These are phyloP conservation scores for Angomonas desouzai DNA, from an alignment of 208 protist genomes.

Conservation along the genomic window DNA sequence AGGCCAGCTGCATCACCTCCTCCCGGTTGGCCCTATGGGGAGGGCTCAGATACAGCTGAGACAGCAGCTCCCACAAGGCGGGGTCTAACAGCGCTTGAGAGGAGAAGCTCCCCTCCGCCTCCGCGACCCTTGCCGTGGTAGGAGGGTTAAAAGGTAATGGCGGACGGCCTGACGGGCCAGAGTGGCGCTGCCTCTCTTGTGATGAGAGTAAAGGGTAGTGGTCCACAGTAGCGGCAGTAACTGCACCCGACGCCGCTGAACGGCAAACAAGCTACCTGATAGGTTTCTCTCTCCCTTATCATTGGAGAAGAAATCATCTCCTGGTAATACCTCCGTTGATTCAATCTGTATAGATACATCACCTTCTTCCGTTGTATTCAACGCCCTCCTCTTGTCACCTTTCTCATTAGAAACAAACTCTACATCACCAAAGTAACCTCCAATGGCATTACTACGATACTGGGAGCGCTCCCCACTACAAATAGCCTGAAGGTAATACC, in stretches of 20 bases:
- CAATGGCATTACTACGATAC: background rate
- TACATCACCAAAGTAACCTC: slow-evolving; percentile 3
- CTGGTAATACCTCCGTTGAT: background rate
- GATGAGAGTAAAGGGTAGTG: background rate
- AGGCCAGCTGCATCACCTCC: background rate
- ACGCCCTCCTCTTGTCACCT: background rate
- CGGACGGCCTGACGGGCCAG: background rate
- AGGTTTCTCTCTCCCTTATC: background rate
- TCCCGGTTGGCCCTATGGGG: background rate
- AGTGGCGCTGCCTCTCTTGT: background rate
- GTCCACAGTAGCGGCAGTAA: slow-evolving; percentile 2
- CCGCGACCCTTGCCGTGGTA: no score
- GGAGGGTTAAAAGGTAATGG: background rate
- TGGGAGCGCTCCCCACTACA: background rate
- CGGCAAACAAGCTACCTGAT: background rate
- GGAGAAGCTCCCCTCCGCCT: no score
- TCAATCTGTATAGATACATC: background rate
- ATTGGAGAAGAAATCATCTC: background rate
- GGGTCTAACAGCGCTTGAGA: background rate
- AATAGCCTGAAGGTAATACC: background rate
- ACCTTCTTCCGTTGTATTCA: background rate
- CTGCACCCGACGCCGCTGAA: slow-evolving; percentile 2
- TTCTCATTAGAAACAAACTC: background rate
- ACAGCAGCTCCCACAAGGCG: background rate
- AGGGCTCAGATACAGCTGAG: background rate